Conservation (phyloP, 2,329 filamentous ascomycete species). For the Botrytis fabae region DNA sequence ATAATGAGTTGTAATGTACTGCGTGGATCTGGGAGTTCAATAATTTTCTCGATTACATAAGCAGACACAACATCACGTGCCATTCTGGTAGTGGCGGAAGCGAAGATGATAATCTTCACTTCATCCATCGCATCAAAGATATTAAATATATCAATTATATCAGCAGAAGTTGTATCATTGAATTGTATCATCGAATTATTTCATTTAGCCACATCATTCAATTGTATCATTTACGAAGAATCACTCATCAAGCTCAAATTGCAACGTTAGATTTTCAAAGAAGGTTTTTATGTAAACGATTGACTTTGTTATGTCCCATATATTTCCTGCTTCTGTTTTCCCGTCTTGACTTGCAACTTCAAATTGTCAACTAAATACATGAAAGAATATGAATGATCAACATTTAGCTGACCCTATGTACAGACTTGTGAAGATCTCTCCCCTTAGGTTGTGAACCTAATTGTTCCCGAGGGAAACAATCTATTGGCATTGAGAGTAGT, state of each 20-base stretch:
- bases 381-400: constrained; percentile 16
- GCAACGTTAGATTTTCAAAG: background rate
- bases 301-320: background rate
- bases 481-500: constrained; percentile 31
- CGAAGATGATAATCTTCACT: background rate
- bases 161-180: background rate
- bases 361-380: constrained; percentile 18
- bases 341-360: background rate
- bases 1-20: background rate
- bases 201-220: too few relatives aligned
- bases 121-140: background rate
- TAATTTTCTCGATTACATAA: background rate
- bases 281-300: background rate
- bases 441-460: background rate
- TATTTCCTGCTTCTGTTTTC: constrained; percentile 6
- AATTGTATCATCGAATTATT: too few relatives aligned
- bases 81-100: background rate
- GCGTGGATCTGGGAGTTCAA: background rate
- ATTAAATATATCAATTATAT: too few relatives aligned
- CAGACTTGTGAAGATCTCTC: constrained; percentile 2
- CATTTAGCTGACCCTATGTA: constrained; percentile 21
- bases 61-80: background rate
- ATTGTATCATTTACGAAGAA: background rate
- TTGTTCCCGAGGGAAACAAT: background rate
- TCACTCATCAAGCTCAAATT: background rate